Evolutionary conservation across 306 rosid species (phyloP), one percentile per base, ranked within the genome.

Genomic region (Acmispon strigosus): DNA sequence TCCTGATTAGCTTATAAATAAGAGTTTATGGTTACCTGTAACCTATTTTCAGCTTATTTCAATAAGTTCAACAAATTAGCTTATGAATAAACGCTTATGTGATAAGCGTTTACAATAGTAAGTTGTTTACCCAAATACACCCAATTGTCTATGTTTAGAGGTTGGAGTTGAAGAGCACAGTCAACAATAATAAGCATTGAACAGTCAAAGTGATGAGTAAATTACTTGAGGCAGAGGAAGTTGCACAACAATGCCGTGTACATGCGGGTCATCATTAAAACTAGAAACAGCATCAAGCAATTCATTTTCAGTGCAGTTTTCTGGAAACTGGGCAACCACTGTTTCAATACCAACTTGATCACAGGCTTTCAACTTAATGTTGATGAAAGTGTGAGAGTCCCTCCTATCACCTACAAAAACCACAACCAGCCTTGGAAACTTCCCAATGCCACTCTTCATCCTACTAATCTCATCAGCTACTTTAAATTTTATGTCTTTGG

Each of bases 221-320:
- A 57, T 56, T 83, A 83, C 87, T 22, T 75, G 73, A 69, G 91
- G 88, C 37, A 86, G 70, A 66, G 91, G 91, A 70, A 86, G 91
- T 64, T 86, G 91, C 50, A 86, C 85, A 65, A 80, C 27, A 58
- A 84, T 80, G 42, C 92, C 91, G 69, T 84, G 88, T 2, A 86
- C 58, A 27, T 73, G 53, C 1, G 79, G 72, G 78, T 86, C 82
- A 17, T 63, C 70, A 62, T 84, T 86, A 11, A 81, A 80, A 67
- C 74, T 16, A 0, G 84, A 73, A 79, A 84, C 85, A n/a, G 72
- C 79, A 72, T 63, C 37, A 65, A 84, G 47, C 52, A 84, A 77
- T 64, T 80, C 80, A 70, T 50, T 81, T 67, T 86, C 85, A 50
- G 75, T 16, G 62, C 82, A 86, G 19, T 74, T 75, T 56, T 76